phyloP scores from a whole-genome alignment of 73 alveolate genomes.

The Diophrys appendiculata region DNA sequence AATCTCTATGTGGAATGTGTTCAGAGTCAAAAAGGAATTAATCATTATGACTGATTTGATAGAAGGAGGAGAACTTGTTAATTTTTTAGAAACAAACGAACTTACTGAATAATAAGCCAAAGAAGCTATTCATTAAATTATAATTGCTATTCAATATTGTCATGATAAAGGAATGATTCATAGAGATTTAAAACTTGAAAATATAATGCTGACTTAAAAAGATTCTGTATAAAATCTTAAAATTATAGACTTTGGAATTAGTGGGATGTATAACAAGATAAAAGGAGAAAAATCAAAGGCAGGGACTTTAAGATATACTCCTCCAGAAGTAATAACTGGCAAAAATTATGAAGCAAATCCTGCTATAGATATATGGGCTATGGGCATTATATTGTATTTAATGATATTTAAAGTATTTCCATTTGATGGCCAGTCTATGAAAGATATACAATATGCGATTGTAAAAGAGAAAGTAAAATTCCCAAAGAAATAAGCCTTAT shows the following conservation, averaged over 20 bases:
- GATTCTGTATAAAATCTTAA: not conserved
- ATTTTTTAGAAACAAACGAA: not conserved
- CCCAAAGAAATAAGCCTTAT: not conserved
- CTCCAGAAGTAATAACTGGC: slow-evolving; percentile 58
- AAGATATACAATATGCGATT: not conserved
- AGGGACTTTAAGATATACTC: slow-evolving; percentile 52
- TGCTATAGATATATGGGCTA: slow-evolving; percentile 67
- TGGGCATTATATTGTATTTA: slow-evolving; percentile 59
- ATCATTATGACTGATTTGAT: slow-evolving; percentile 25
- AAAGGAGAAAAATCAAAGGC: slow-evolving; percentile 57
- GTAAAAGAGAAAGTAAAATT: not conserved
- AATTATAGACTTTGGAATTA: slow-evolving; percentile 68
- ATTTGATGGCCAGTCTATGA: slow-evolving; percentile 41
- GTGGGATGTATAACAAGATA: slow-evolving; percentile 31
- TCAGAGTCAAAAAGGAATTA: slow-evolving; percentile 37
- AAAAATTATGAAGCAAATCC: slow-evolving; percentile 34
- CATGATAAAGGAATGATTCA: slow-evolving; percentile 20
- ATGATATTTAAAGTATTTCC: slow-evolving; percentile 47
- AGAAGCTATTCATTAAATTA: not conserved
- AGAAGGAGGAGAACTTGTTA: slow-evolving; percentile 35
- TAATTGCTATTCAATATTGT: slow-evolving; percentile 2
- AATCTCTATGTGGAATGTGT: not conserved
- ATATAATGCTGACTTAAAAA: slow-evolving; percentile 13
- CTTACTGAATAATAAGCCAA: slow-evolving; percentile 21
- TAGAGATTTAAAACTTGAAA: slow-evolving; percentile 36